phyloP scores from a whole-genome alignment of 257 asterid species.

The Salvia rosmarinus region DNA sequence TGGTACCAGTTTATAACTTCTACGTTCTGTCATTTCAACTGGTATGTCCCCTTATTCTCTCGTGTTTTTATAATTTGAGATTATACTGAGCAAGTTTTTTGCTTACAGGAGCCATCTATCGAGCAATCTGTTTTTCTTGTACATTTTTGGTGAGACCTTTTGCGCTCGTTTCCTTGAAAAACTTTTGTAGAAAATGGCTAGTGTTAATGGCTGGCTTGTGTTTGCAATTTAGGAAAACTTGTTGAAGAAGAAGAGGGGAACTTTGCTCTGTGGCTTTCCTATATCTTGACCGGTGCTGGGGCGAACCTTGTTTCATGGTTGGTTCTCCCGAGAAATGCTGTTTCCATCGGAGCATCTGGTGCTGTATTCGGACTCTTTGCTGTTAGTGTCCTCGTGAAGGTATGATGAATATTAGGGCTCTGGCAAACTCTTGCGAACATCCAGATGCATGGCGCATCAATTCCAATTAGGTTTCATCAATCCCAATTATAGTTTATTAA shows the following conservation, averaged over 20 bases:
- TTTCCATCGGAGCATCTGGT: conserved; percentile 97
- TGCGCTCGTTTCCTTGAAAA: conserved; percentile 19
- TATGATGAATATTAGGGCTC: conserved; percentile 30
- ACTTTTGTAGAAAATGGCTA: neutral
- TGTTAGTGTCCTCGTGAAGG: conserved; percentile 94
- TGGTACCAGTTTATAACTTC: conserved; percentile 97
- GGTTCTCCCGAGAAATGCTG: conserved; percentile 87
- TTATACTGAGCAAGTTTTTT: conserved; percentile 16
- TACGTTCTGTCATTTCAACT: conserved; percentile 85
- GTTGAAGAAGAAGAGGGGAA: conserved; percentile 99
- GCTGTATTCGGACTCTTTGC: conserved; percentile 98
- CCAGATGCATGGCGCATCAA: too few relatives aligned
- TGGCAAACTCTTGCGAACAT: too few relatives aligned
- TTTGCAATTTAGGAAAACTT: conserved; percentile 66
- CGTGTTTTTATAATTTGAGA: conserved; percentile 21
- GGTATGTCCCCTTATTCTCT: conserved; percentile 58
- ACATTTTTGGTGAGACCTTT: conserved; percentile 78
- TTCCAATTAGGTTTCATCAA: too few relatives aligned
- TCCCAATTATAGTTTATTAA: too few relatives aligned
- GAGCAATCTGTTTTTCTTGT: conserved; percentile 95
- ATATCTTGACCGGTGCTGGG: conserved; percentile 89
- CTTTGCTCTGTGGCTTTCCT: conserved; percentile 91
- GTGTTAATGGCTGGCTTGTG: conserved; percentile 17
- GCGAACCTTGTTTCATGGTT: conserved; percentile 97
- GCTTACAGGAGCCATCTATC: conserved; percentile 84